phyloP scores from a whole-genome alignment of 768 basidiomycete genomes.

The Pulveroboletus ravenelii region DNA sequence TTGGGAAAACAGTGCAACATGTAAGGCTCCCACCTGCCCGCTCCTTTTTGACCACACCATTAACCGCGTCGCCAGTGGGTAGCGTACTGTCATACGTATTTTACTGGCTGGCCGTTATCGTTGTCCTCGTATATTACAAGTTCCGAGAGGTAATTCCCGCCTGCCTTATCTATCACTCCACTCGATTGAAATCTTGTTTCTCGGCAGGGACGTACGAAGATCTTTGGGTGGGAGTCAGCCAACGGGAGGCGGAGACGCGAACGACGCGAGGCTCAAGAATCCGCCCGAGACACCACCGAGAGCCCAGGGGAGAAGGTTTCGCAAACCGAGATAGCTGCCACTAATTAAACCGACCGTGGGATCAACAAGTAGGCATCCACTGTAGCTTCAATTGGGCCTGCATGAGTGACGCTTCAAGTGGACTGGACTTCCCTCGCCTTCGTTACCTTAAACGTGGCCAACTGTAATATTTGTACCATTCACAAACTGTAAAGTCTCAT shows the following conservation, averaged over 20 bases:
- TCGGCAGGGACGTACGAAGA: constrained; percentile 58
- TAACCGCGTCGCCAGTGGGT: constrained; percentile 44
- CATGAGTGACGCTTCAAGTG: background rate
- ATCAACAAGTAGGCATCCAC: background rate
- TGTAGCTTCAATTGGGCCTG: background rate
- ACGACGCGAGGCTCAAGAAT: constrained; percentile 19
- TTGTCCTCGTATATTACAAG: constrained; percentile 61
- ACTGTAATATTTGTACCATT: background rate
- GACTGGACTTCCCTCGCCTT: no score
- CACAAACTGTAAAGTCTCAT: background rate
- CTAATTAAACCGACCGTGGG: background rate
- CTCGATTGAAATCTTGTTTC: background rate
- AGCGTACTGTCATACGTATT: constrained; percentile 83
- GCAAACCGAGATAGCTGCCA: background rate
- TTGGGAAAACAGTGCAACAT: constrained; percentile 80
- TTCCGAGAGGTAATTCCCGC: constrained; percentile 42
- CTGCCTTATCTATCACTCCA: background rate
- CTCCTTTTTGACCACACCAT: background rate
- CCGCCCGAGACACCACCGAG: background rate
- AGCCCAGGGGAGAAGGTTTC: background rate
- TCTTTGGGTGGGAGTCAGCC: constrained; percentile 55
- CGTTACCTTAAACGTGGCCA: no score
- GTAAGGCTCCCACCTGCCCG: constrained; percentile 30
- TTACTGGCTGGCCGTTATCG: constrained; percentile 87
- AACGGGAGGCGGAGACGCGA: constrained; percentile 36